phyloP scores from a whole-genome alignment of 768 basidiomycete species.

The Panus rudis region DNA sequence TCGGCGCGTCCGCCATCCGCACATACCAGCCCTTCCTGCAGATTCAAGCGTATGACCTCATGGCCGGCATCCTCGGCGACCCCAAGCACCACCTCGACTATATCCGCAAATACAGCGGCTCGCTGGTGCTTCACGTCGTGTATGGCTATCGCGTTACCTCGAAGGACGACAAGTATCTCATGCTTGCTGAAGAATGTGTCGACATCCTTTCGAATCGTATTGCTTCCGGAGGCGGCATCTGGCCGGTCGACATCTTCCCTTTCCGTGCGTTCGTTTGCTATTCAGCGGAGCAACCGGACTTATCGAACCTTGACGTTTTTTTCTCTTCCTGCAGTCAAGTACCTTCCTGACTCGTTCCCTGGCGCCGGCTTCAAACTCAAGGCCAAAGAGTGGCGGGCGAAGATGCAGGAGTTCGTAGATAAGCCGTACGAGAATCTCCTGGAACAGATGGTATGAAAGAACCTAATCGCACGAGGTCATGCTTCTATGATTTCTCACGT shows the following conservation, averaged over 20 bases:
- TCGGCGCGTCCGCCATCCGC: slow-evolving; percentile 45
- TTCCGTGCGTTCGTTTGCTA: slow-evolving; percentile 18
- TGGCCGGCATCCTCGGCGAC: slow-evolving; percentile 44
- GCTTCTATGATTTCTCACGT: neutral
- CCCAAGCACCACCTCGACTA: slow-evolving; percentile 30
- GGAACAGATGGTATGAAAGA: slow-evolving; percentile 46
- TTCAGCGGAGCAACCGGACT: slow-evolving; percentile 5
- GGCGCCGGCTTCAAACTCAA: slow-evolving; percentile 61
- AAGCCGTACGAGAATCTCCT: slow-evolving; percentile 54
- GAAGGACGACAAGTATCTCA: slow-evolving; percentile 34
- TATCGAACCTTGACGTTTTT: too few species aligned
- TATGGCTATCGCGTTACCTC: slow-evolving; percentile 49
- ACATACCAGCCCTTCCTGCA: slow-evolving; percentile 52
- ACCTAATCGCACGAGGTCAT: slow-evolving; percentile 21
- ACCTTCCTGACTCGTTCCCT: slow-evolving; percentile 61
- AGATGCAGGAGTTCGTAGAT: slow-evolving; percentile 59
- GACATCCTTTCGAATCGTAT: slow-evolving; percentile 36
- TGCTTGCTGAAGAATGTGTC: slow-evolving; percentile 36
- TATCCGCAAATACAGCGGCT: slow-evolving; percentile 40
- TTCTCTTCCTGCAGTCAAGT: too few species aligned
- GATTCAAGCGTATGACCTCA: slow-evolving; percentile 49
- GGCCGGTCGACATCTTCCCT: slow-evolving; percentile 35
- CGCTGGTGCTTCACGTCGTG: slow-evolving; percentile 47
- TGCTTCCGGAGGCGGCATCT: slow-evolving; percentile 36
- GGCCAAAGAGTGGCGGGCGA: slow-evolving; percentile 53